Conservation (phyloP, 2,329 filamentous ascomycete genomes). For the Clonostachys rhizophaga region DNA sequence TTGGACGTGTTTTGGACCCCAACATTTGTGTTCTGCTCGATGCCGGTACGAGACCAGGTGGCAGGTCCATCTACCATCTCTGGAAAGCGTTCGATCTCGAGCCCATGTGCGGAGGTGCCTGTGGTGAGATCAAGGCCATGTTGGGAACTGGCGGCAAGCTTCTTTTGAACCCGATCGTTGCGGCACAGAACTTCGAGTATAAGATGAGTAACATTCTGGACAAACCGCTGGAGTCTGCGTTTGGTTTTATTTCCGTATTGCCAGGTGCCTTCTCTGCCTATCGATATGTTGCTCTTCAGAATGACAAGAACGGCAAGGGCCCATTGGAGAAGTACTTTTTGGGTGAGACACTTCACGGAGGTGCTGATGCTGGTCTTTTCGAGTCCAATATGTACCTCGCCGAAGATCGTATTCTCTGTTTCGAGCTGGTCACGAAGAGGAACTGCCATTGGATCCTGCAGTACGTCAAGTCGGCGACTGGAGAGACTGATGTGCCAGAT, state of each 20-base stretch:
- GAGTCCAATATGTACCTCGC: constrained; percentile 99
- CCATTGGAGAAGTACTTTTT: constrained; percentile 96
- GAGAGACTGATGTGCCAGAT: constrained; percentile 95
- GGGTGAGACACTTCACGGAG: constrained; percentile 92
- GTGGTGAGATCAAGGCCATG: constrained; percentile 99
- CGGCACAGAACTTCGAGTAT: constrained; percentile 98
- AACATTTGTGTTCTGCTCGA: constrained; percentile 97
- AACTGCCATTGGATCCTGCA: constrained; percentile 97
- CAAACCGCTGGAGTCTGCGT: constrained; percentile 94
- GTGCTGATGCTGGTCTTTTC: constrained; percentile 89
- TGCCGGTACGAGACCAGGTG: constrained; percentile 90
- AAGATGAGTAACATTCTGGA: constrained; percentile 99
- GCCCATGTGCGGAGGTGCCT: constrained; percentile 95
- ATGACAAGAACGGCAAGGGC: constrained; percentile 91
- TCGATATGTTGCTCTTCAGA: constrained; percentile 88
- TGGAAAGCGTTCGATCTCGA: constrained; percentile 99
- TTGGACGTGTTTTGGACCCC: constrained; percentile 85
- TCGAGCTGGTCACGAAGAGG: constrained; percentile 94
- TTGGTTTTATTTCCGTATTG: constrained; percentile 95
- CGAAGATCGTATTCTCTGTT: constrained; percentile 97
- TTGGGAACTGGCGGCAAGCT: constrained; percentile 79
- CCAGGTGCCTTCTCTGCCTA: constrained; percentile 99
- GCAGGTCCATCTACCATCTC: constrained; percentile 92
- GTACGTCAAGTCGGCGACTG: constrained; percentile 95
- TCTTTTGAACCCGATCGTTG: constrained; percentile 87